Evolutionary conservation across 2,329 filamentous ascomycete genomes (phyloP).

Genomic region (Hirsutella minnesotensis): DNA sequence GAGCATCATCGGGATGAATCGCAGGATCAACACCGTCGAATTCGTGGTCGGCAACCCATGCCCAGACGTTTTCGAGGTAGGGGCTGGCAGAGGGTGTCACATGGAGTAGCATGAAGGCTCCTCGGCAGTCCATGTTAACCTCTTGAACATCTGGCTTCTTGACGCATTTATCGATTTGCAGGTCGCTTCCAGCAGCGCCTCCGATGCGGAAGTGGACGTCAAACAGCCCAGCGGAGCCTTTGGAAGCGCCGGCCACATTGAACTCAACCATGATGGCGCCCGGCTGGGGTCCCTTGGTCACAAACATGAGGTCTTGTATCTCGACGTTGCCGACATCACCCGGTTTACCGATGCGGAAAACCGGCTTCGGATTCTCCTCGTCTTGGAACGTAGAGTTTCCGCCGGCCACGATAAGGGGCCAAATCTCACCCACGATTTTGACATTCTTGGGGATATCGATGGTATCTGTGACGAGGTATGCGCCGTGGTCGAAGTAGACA

Average conservation of each 20-base stretch:
- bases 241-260: conserved; percentile 60
- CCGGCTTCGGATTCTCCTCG: conserved; percentile 63
- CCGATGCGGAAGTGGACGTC: conserved; percentile 94
- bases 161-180: conserved; percentile 68
- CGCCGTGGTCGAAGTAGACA: conserved; percentile 65
- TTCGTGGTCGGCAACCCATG: conserved; percentile 86
- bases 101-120: conserved; percentile 60
- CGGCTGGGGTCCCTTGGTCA: conserved; percentile 70
- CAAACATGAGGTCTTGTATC: conserved; percentile 77
- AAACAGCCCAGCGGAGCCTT: conserved; percentile 74
- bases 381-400: conserved; percentile 62
- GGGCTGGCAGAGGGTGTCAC: conserved; percentile 49
- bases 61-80: conserved; percentile 84
- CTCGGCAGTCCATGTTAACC: conserved; percentile 58
- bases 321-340: conserved; percentile 74
- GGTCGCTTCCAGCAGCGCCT: conserved; percentile 69
- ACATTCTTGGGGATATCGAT: conserved; percentile 65
- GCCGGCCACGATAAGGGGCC: conserved; percentile 78
- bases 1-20: conserved; percentile 46
- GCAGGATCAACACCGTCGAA: conserved; percentile 48
- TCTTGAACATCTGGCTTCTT: conserved; percentile 55
- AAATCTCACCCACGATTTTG: conserved; percentile 84
- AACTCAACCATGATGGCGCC: conserved; percentile 87
- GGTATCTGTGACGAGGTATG: conserved; percentile 59
- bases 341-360: conserved; percentile 70